Conservation (phyloP, 805 yeast species). For the Metschnikowia matae region DNA sequence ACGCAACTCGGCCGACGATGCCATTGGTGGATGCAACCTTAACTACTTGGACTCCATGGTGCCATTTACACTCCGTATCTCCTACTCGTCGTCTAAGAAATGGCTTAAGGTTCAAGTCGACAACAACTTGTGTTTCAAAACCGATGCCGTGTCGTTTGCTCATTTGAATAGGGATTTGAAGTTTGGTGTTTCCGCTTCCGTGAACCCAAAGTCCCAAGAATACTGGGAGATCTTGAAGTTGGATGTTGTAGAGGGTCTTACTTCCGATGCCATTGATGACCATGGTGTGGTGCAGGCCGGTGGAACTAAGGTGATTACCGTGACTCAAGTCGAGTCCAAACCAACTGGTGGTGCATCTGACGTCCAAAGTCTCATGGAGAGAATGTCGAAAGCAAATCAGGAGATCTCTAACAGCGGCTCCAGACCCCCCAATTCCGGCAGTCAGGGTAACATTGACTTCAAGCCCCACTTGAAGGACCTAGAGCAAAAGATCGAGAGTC, state of each 20-base stretch:
- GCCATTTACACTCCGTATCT: slow-evolving; percentile 64
- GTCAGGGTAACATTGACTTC: not conserved
- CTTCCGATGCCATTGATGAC: slow-evolving; percentile 54
- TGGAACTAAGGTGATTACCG: slow-evolving; percentile 32
- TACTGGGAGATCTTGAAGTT: slow-evolving; percentile 62
- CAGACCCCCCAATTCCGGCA: not conserved
- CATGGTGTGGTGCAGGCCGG: slow-evolving; percentile 43
- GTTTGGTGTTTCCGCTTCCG: slow-evolving; percentile 52
- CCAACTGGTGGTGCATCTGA: not conserved
- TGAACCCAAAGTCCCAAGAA: slow-evolving; percentile 39
- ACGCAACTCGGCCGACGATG: slow-evolving; percentile 25
- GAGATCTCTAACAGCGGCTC: not conserved
- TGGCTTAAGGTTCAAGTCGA: slow-evolving; percentile 66
- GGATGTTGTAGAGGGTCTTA: slow-evolving; percentile 50
- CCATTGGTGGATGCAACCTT: slow-evolving; percentile 56
- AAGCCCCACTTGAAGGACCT: not conserved
- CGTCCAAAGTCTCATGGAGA: slow-evolving; percentile 27
- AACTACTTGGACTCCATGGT: slow-evolving; percentile 64
- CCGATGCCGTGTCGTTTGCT: slow-evolving; percentile 50
- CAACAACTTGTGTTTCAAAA: slow-evolving; percentile 66
- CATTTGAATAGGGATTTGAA: slow-evolving; percentile 30
- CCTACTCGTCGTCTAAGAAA: slow-evolving; percentile 45
- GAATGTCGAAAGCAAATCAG: slow-evolving; percentile 15
- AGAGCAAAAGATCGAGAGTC: slow-evolving; percentile 1
- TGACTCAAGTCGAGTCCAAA: slow-evolving; percentile 5